phyloP scores from a whole-genome alignment of 2,329 filamentous ascomycete species.

The Simplicillium sp. region DNA sequence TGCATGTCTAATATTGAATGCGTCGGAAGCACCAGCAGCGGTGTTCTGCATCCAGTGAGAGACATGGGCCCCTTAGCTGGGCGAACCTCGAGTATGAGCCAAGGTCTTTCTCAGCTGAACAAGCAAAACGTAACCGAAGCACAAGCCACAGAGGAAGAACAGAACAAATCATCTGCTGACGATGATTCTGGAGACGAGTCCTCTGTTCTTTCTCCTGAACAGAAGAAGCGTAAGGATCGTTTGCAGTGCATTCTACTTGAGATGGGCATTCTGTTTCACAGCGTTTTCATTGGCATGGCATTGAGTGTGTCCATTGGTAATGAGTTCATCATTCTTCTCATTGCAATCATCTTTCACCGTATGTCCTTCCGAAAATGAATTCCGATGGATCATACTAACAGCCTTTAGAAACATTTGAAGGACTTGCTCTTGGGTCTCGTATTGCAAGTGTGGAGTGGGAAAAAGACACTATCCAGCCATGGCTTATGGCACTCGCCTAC shows the following conservation, averaged over 20 bases:
- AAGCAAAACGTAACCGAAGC: constrained; percentile 8
- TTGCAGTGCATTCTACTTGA: constrained; percentile 71
- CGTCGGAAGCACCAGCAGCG: background rate
- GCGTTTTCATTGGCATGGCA: constrained; percentile 77
- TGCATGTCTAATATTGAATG: constrained; percentile 10
- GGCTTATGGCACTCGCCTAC: constrained; percentile 48
- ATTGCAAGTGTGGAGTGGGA: constrained; percentile 46
- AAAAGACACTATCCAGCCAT: constrained; percentile 34
- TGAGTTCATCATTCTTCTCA: constrained; percentile 67
- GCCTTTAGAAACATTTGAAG: constrained; percentile 34
- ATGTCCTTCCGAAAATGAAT: constrained; percentile 7
- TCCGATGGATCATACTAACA: constrained; percentile 5
- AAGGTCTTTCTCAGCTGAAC: constrained; percentile 18
- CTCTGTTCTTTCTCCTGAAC: constrained; percentile 32
- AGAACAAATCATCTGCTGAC: constrained; percentile 9
- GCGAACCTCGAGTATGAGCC: constrained; percentile 22
- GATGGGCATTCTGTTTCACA: constrained; percentile 55
- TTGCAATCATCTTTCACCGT: constrained; percentile 70
- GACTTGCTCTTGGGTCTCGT: constrained; percentile 54
- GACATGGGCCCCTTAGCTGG: constrained; percentile 23
- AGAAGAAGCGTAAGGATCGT: constrained; percentile 54
- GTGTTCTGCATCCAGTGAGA: constrained; percentile 15
- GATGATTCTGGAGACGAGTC: constrained; percentile 2
- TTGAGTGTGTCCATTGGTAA: constrained; percentile 68
- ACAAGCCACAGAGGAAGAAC: background rate